These are phyloP conservation scores for Penicillium verhagenii DNA, from an alignment of 495 filamentous ascomycete species.

Conservation along the genomic window DNA sequence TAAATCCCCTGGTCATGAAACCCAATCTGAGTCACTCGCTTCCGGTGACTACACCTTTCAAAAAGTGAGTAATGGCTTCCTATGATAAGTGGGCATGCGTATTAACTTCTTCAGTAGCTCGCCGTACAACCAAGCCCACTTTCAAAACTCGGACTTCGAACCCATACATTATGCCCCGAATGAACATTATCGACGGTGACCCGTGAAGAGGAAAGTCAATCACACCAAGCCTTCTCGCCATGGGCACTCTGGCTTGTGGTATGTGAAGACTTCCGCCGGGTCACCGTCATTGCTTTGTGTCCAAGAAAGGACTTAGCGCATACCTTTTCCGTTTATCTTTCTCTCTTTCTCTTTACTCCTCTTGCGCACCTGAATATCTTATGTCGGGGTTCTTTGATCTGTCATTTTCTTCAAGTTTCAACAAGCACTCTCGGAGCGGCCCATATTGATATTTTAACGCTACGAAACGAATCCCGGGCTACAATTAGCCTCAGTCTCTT, in stretches of 20 bases:
- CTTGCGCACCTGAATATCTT: neutral
- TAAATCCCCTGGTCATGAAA: slow-evolving; percentile 51
- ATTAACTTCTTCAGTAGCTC: slow-evolving; percentile 56
- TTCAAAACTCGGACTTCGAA: slow-evolving; percentile 81
- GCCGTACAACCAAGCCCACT: slow-evolving; percentile 81
- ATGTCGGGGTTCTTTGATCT: neutral
- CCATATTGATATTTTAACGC: neutral
- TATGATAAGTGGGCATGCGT: slow-evolving; percentile 21
- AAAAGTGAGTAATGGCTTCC: slow-evolving; percentile 32
- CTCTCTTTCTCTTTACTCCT: neutral
- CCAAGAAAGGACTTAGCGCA: neutral
- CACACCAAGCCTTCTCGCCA: no score
- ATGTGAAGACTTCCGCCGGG: neutral
- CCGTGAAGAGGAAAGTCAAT: neutral
- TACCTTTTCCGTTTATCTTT: neutral
- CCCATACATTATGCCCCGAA: slow-evolving; percentile 54
- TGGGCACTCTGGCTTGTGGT: no score
- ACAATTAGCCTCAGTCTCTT: neutral
- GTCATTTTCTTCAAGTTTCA: neutral
- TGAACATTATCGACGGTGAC: slow-evolving; percentile 33
- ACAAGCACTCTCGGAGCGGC: neutral
- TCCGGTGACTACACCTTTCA: slow-evolving; percentile 45
- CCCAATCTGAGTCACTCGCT: slow-evolving; percentile 44
- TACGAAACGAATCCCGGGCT: neutral
- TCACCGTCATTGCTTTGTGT: neutral